These are phyloP conservation scores for Gossypium ekmanianum DNA, from an alignment of 345 rosid species.

Conservation along the genomic window DNA sequence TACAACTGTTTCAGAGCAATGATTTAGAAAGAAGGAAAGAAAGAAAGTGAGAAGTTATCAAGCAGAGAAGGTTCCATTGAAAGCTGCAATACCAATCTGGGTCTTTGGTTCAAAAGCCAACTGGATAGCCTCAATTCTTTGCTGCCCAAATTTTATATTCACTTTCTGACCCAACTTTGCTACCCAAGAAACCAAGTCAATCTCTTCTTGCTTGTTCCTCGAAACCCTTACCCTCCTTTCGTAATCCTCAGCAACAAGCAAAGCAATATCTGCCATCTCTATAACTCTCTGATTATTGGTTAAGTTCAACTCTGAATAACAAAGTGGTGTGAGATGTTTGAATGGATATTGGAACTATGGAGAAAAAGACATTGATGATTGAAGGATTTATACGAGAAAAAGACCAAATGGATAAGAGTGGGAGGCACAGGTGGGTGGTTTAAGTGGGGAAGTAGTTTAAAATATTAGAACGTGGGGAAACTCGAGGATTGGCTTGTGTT, in stretches of 20 bases:
- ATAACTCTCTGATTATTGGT: neutral
- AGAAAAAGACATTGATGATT: neutral
- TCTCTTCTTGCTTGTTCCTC: neutral
- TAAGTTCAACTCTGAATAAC: neutral
- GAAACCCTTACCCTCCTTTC: conserved; percentile 43
- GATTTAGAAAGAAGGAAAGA: neutral
- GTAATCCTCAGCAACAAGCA: conserved; percentile 58
- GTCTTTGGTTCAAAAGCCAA: conserved; percentile 31
- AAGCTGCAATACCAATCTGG: conserved; percentile 40
- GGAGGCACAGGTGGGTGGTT: neutral
- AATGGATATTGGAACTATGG: neutral
- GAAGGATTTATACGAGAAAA: neutral
- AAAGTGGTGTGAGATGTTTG: neutral
- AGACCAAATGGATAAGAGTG: conserved; percentile 27
- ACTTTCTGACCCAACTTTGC: conserved; percentile 11
- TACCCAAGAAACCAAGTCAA: conserved; percentile 8
- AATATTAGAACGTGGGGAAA: neutral
- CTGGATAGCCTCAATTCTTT: conserved; percentile 15
- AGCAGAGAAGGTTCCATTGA: conserved; percentile 47
- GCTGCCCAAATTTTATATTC: conserved; percentile 12
- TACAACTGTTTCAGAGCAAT: neutral
- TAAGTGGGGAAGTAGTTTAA: neutral
- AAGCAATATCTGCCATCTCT: conserved; percentile 56
- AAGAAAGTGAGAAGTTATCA: neutral
- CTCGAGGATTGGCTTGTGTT: neutral